These are phyloP conservation scores for Termitomyces eurrhizus DNA, from an alignment of 768 basidiomycete species.

Conservation along the genomic window DNA sequence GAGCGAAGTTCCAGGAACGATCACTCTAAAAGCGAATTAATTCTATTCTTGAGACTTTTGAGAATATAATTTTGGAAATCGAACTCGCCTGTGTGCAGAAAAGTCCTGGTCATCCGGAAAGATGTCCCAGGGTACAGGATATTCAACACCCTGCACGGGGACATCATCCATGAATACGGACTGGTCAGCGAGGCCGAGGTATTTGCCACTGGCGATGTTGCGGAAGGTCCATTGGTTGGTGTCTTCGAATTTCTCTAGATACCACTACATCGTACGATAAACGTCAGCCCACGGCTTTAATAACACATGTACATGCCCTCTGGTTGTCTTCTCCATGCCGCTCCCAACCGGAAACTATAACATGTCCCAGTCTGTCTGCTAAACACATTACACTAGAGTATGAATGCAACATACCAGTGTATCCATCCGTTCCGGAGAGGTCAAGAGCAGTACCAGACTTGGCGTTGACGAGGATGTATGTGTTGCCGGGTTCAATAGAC, in stretches of 20 bases:
- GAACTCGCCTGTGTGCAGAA: constrained; percentile 14
- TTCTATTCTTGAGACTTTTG: background rate
- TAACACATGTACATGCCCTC: constrained; percentile 21
- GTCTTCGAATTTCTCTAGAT: constrained; percentile 1
- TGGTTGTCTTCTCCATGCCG: constrained; percentile 39
- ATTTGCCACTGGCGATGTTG: constrained; percentile 16
- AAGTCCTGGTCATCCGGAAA: constrained; percentile 12
- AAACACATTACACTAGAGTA: background rate
- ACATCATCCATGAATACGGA: constrained; percentile 5
- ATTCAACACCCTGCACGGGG: constrained; percentile 9
- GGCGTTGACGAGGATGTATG: constrained; percentile 20
- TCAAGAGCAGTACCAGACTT: constrained; percentile 40
- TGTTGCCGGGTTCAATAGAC: constrained; percentile 11
- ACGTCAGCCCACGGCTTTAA: background rate
- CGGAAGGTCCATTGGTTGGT: constrained; percentile 18
- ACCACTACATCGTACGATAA: constrained; percentile 14
- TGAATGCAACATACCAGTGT: constrained; percentile 23
- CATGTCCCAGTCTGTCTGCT: background rate
- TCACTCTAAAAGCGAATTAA: background rate
- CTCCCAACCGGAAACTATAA: constrained; percentile 38
- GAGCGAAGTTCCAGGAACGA: background rate
- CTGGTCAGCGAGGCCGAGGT: constrained; percentile 11
- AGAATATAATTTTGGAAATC: background rate
- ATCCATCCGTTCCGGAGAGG: constrained; percentile 43
- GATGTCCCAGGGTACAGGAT: constrained; percentile 18